These are phyloP conservation scores for Alectoria sarmentosa DNA, from an alignment of 495 filamentous ascomycete species.

Conservation along the genomic window DNA sequence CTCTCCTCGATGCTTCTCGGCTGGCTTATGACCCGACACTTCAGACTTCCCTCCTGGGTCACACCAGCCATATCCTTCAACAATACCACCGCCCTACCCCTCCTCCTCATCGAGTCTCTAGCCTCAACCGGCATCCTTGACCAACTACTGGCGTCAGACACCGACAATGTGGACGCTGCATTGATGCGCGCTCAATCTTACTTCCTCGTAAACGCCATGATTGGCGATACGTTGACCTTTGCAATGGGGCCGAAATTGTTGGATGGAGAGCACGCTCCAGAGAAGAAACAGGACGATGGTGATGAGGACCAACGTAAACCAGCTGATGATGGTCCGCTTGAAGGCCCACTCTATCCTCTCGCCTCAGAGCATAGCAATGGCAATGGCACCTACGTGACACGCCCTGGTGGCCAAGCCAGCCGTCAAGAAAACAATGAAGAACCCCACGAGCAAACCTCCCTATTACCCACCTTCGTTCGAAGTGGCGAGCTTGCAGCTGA, in stretches of 20 bases:
- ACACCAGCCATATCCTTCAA: conserved; percentile 66
- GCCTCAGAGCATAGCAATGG: conserved; percentile 22
- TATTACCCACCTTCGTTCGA: conserved; percentile 37
- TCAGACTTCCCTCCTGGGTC: conserved; percentile 58
- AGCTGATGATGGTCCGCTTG: conserved; percentile 22
- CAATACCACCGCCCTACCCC: conserved; percentile 66
- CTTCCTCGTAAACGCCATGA: conserved; percentile 58
- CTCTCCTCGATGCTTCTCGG: conserved; percentile 48
- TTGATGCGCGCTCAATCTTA: conserved; percentile 63
- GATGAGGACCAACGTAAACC: conserved; percentile 24
- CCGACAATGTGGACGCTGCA: conserved; percentile 42
- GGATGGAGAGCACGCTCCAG: conserved; percentile 38
- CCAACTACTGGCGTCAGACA: conserved; percentile 41
- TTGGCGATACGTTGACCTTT: conserved; percentile 58
- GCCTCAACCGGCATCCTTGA: conserved; percentile 57
- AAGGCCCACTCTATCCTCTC: conserved; percentile 11
- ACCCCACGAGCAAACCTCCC: conserved; percentile 43
- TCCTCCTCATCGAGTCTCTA: conserved; percentile 60
- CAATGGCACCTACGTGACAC: conserved; percentile 23
- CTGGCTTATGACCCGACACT: conserved; percentile 34
- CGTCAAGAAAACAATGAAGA: conserved; percentile 23
- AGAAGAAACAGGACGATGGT: conserved; percentile 28
- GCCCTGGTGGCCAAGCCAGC: conserved; percentile 23
- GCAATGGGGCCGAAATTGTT: conserved; percentile 56
- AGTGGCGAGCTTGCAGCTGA: conserved; percentile 24